Conservation (phyloP, 139 green algal genomes). For the Chlamydomonas incerta region DNA sequence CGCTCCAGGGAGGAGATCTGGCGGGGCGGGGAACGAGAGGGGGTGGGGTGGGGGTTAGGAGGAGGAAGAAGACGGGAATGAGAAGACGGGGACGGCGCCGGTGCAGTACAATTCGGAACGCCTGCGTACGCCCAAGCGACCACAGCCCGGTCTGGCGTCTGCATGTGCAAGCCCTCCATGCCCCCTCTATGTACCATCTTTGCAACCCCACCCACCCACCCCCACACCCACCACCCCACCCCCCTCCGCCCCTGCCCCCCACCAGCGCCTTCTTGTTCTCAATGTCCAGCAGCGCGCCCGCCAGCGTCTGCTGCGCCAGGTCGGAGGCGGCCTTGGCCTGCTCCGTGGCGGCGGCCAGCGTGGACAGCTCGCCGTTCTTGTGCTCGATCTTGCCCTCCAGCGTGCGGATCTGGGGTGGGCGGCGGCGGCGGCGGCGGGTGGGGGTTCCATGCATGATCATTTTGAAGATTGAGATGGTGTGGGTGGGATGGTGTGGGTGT, state of each 20-base stretch:
- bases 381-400: slow-evolving; percentile 45
- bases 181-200: neutral
- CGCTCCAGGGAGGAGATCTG: slow-evolving; percentile 39
- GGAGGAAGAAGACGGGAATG: neutral
- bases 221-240: too few relatives aligned
- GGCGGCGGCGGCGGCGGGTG: too few relatives aligned
- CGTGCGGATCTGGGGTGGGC: slow-evolving; percentile 24
- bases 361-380: slow-evolving; percentile 7
- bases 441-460: too few relatives aligned
- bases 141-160: too few relatives aligned
- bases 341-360: neutral
- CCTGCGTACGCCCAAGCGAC: too few relatives aligned
- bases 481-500: neutral
- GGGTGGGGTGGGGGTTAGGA: neutral
- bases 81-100: neutral
- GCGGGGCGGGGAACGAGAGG: neutral
- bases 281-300: slow-evolving; percentile 9
- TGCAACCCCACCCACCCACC: neutral
- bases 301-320: slow-evolving; percentile 1
- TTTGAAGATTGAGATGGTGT: neutral
- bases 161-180: too few relatives aligned
- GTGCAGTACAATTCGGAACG: too few relatives aligned
- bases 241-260: neutral
- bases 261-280: slow-evolving; percentile 42
- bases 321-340: slow-evolving; percentile 1